These are phyloP conservation scores for Kodamaea nitidulidarum DNA, from an alignment of 805 yeast species.

Conservation along the genomic window DNA sequence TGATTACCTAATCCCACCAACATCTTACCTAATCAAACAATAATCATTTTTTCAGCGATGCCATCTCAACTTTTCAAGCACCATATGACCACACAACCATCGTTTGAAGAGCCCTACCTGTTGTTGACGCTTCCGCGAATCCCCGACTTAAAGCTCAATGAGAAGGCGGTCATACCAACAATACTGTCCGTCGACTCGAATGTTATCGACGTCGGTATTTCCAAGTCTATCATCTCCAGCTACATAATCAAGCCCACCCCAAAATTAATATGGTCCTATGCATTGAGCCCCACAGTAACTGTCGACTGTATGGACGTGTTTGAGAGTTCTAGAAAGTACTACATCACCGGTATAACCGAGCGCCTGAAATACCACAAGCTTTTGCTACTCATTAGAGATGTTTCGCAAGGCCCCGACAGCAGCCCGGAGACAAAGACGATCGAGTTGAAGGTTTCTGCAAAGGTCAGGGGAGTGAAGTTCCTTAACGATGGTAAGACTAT, in stretches of 20 bases:
- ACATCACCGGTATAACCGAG: slow-evolving; percentile 39
- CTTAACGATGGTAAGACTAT: slow-evolving; percentile 10
- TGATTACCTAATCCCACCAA: background rate
- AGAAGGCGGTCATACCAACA: slow-evolving; percentile 23
- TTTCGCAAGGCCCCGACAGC: slow-evolving; percentile 3
- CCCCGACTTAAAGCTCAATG: slow-evolving; percentile 22
- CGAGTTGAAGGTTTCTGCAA: slow-evolving; percentile 10
- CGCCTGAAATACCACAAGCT: slow-evolving; percentile 25
- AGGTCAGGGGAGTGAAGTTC: slow-evolving; percentile 10
- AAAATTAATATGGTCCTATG: slow-evolving; percentile 52
- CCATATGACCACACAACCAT: slow-evolving; percentile 3
- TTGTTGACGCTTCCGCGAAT: slow-evolving; percentile 32
- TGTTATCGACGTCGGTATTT: slow-evolving; percentile 47
- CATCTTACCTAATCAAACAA: background rate
- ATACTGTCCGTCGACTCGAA: slow-evolving; percentile 22
- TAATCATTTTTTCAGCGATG: slow-evolving; percentile 5
- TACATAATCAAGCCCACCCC: slow-evolving; percentile 54
- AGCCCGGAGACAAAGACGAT: slow-evolving; percentile 8
- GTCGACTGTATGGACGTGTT: slow-evolving; percentile 41
- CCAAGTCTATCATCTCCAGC: slow-evolving; percentile 50
- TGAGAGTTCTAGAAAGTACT: slow-evolving; percentile 17
- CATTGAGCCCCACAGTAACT: slow-evolving; percentile 45
- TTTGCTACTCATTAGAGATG: slow-evolving; percentile 18
- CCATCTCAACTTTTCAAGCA: slow-evolving; percentile 7
- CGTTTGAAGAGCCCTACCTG: slow-evolving; percentile 28